Conservation (phyloP, 768 basidiomycete genomes). For the Mycena filopes region DNA sequence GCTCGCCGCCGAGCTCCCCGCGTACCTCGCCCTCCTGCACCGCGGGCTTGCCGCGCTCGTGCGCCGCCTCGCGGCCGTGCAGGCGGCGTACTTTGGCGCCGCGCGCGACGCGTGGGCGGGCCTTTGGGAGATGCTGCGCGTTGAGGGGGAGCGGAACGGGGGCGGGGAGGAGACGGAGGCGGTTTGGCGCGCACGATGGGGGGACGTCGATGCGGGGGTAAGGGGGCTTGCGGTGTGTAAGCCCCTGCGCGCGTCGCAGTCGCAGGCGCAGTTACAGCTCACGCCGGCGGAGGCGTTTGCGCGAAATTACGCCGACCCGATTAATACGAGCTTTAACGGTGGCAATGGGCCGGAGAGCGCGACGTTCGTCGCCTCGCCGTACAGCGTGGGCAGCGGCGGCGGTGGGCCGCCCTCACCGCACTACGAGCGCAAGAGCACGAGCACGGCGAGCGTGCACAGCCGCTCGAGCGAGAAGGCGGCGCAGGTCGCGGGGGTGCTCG, state of each 20-base stretch:
- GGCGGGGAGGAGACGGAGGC: constrained; percentile 74
- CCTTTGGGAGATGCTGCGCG: constrained; percentile 86
- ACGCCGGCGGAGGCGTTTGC: constrained; percentile 25
- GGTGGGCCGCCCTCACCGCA: constrained; percentile 12
- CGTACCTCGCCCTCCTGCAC: constrained; percentile 67
- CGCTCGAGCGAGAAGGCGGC: constrained; percentile 12
- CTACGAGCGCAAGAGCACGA: constrained; percentile 23
- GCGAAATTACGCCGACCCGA: constrained; percentile 12
- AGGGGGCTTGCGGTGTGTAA: constrained; percentile 47
- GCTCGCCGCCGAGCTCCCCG: constrained; percentile 76
- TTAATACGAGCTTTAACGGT: not conserved
- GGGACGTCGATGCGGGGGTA: constrained; percentile 67
- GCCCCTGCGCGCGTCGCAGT: constrained; percentile 23
- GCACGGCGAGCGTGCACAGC: constrained; percentile 22
- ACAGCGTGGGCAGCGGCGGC: constrained; percentile 8
- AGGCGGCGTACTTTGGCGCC: constrained; percentile 68
- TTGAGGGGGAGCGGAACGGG: constrained; percentile 76
- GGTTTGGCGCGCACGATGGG: constrained; percentile 79
- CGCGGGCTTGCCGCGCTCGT: constrained; percentile 67
- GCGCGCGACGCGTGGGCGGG: constrained; percentile 76
- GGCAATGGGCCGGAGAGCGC: too few relatives aligned
- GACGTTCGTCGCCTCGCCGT: not conserved
- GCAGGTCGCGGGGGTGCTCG: constrained; percentile 35
- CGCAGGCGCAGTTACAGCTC: not conserved
- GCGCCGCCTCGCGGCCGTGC: constrained; percentile 62